A percentile compares a stretch with the other conserved stretches of the same genome.
Evolutionary conservation across 2,329 filamentous ascomycete species (phyloP).

Genomic region (Lasiodiplodia hormozganensis): DNA sequence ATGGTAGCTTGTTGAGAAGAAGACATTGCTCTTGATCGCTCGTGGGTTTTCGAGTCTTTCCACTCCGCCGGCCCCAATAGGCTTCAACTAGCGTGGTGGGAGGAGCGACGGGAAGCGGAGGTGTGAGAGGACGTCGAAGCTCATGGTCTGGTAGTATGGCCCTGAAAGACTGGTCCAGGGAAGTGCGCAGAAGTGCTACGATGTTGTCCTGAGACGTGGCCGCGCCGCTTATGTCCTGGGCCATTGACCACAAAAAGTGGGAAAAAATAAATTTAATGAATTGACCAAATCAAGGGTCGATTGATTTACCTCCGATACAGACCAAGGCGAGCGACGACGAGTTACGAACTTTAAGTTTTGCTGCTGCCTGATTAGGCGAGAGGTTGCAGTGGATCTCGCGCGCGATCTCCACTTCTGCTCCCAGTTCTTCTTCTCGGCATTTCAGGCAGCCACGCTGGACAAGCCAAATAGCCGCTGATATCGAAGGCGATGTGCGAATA

Average conservation of each 20-base stretch:
- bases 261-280: not conserved
- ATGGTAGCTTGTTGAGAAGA: not conserved
- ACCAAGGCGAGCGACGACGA: not conserved
- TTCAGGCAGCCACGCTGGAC: not conserved
- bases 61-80: not conserved
- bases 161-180: not conserved
- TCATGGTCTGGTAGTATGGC: not conserved
- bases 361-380: not conserved
- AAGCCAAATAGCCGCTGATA: too few species aligned
- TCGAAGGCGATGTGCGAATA: not conserved
- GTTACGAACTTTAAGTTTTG: not conserved
- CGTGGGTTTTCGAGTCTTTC: not conserved
- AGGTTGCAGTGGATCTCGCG: too few species aligned
- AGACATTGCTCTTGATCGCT: not conserved
- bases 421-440: not conserved
- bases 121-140: not conserved
- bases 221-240: not conserved
- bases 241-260: not conserved
- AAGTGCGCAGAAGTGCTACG: not conserved
- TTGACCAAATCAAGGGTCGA: not conserved
- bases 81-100: not conserved
- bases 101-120: not conserved
- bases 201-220: not conserved
- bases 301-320: not conserved
- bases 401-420: too few species aligned